Percentiles rank a stretch among this genome's conserved stretches.
phyloP scores from a whole-genome alignment of 768 basidiomycete species.

The Psilocybe cubensis region DNA sequence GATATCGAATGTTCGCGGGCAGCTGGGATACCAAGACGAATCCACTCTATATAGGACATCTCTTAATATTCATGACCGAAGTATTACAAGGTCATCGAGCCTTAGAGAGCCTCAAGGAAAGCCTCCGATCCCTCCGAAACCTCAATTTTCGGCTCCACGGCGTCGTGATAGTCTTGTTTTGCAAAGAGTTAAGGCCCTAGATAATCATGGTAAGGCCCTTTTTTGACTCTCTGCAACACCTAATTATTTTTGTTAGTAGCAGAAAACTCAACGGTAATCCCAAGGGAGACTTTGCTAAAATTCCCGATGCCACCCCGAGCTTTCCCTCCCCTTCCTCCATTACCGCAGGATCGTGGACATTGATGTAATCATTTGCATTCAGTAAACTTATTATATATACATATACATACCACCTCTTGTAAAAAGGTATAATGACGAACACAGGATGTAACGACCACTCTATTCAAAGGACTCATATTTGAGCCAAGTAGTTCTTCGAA shows the following conservation, averaged over 20 bases:
- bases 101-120: constrained; percentile 8
- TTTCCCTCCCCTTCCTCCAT: constrained; percentile 27
- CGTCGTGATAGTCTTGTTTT: constrained; percentile 41
- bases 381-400: constrained; percentile 4
- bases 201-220: constrained; percentile 22
- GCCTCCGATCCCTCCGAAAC: constrained; percentile 7
- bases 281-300: constrained; percentile 34
- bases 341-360: constrained; percentile 20
- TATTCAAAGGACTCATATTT: neutral
- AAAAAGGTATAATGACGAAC: neutral
- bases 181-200: constrained; percentile 36
- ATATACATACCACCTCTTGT: neutral
- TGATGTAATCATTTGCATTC: neutral
- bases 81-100: constrained; percentile 8
- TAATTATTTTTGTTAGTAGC: neutral
- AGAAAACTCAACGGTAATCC: constrained; percentile 11
- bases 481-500: no score
- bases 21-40: neutral
- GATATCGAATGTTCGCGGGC: constrained; percentile 9
- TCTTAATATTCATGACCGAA: constrained; percentile 7
- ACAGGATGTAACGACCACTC: neutral
- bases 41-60: neutral
- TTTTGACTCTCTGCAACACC: neutral
- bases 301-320: constrained; percentile 44
- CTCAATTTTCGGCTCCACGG: neutral